phyloP scores from a whole-genome alignment of 305 asterid species.

The Fraxinus sp. region DNA sequence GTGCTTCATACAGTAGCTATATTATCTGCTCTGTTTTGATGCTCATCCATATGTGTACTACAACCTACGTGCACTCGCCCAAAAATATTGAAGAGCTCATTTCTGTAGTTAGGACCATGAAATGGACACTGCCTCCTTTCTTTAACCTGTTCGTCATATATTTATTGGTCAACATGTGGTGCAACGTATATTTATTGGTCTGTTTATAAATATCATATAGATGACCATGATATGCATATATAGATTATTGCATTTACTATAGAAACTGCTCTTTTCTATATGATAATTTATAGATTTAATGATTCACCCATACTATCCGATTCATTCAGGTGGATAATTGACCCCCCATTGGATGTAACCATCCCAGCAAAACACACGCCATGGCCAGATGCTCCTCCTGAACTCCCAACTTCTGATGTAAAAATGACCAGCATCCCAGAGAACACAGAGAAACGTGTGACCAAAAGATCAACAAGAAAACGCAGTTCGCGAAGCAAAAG shows the following conservation, averaged over 20 bases:
- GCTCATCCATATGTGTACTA: background rate
- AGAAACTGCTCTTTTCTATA: background rate
- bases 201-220: background rate
- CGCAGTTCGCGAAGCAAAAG: conserved; percentile 70
- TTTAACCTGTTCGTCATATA: background rate
- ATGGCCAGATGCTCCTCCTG: conserved; percentile 95
- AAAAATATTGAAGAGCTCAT: background rate
- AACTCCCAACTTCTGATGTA: conserved; percentile 55
- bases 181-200: background rate
- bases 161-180: no score
- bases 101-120: background rate
- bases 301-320: background rate
- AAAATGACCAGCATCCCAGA: conserved; percentile 45
- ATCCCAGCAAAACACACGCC: conserved; percentile 94
- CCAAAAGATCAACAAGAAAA: conserved; percentile 60
- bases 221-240: background rate
- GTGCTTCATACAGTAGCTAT: background rate
- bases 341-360: conserved; percentile 82
- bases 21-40: background rate
- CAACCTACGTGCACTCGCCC: background rate
- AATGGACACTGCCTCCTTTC: background rate
- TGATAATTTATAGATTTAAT: background rate
- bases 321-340: conserved; percentile 75
- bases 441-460: conserved; percentile 48
- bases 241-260: background rate